A percentile compares a stretch with the other conserved stretches of the same genome.
These are phyloP conservation scores for Penicillium vulpinum DNA, from an alignment of 2,329 filamentous ascomycete species.

Conservation along the genomic window DNA sequence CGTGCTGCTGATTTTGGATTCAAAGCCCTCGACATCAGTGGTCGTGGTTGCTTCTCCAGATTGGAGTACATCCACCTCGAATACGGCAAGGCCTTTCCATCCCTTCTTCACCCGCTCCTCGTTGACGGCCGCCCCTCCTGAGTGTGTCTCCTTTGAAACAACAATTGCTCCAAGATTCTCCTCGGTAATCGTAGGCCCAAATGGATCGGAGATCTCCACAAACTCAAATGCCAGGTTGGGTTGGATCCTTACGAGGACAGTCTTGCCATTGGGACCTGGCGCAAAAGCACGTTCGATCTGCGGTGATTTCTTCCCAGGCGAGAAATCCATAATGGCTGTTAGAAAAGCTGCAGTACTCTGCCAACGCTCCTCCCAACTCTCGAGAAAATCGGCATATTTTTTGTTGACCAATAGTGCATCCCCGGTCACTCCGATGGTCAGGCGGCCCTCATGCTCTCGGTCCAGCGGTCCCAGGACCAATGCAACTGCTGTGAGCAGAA, in stretches of 20 bases:
- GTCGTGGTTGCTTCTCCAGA: constrained; percentile 52
- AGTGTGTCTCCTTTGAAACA: constrained; percentile 82
- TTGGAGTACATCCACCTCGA: constrained; percentile 87
- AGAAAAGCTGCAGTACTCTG: constrained; percentile 71
- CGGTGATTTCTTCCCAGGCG: constrained; percentile 42
- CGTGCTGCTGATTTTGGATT: constrained; percentile 87
- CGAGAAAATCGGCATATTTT: constrained; percentile 77
- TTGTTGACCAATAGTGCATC: constrained; percentile 86
- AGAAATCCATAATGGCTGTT: constrained; percentile 59
- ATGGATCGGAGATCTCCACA: constrained; percentile 82
- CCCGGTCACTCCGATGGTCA: constrained; percentile 85
- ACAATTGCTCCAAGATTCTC: constrained; percentile 76
- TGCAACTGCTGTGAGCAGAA: constrained; percentile 85
- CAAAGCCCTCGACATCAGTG: constrained; percentile 62
- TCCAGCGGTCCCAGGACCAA: constrained; percentile 62
- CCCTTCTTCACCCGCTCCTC: constrained; percentile 73
- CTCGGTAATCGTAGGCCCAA: constrained; percentile 85
- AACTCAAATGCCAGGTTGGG: constrained; percentile 70
- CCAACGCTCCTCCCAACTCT: constrained; percentile 76
- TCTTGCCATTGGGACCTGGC: constrained; percentile 42
- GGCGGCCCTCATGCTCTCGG: constrained; percentile 51
- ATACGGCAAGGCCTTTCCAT: constrained; percentile 74
- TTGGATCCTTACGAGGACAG: constrained; percentile 52
- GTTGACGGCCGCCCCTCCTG: constrained; percentile 83
- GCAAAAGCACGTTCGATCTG: constrained; percentile 34